Conservation (phyloP, 2,329 filamentous ascomycete genomes). For the Blastomyces percursus region DNA sequence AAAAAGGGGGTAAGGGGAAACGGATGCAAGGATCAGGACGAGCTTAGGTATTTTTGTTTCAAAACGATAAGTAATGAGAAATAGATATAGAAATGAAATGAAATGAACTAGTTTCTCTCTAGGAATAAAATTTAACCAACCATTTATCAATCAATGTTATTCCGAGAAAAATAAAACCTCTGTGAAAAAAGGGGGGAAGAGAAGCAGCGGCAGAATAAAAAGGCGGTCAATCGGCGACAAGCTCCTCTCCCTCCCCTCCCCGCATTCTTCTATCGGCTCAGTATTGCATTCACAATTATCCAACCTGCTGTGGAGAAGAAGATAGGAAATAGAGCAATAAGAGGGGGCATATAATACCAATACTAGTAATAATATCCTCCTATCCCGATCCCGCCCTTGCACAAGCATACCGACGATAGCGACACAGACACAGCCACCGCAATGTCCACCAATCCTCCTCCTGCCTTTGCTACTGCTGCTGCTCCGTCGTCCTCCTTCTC, state of each 20-base stretch:
- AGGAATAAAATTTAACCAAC: too few relatives aligned
- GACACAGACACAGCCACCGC: not conserved
- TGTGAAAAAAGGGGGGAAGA: too few relatives aligned
- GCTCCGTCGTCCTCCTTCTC: not conserved
- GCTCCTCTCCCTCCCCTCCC: too few relatives aligned
- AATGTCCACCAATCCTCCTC: not conserved
- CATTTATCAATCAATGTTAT: too few relatives aligned
- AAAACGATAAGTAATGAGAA: too few relatives aligned
- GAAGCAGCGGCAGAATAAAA: not conserved
- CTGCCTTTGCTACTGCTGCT: not conserved
- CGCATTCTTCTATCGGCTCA: too few relatives aligned
- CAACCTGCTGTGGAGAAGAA: not conserved
- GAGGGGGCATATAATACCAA: not conserved
- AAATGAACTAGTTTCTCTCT: too few relatives aligned
- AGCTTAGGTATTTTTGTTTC: too few relatives aligned
- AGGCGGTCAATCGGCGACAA: not conserved
- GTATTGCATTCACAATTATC: too few relatives aligned
- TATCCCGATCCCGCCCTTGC: not conserved
- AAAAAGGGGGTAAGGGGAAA: not conserved
- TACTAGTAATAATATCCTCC: not conserved
- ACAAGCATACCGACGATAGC: not conserved
- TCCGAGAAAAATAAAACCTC: too few relatives aligned
- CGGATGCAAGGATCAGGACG: too few relatives aligned
- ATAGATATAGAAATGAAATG: too few relatives aligned
- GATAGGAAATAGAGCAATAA: not conserved